Evolutionary conservation across 2,329 filamentous ascomycete species (phyloP), one percentile per base, ranked within the genome.

Genomic region (Zasmidium angulare): DNA sequence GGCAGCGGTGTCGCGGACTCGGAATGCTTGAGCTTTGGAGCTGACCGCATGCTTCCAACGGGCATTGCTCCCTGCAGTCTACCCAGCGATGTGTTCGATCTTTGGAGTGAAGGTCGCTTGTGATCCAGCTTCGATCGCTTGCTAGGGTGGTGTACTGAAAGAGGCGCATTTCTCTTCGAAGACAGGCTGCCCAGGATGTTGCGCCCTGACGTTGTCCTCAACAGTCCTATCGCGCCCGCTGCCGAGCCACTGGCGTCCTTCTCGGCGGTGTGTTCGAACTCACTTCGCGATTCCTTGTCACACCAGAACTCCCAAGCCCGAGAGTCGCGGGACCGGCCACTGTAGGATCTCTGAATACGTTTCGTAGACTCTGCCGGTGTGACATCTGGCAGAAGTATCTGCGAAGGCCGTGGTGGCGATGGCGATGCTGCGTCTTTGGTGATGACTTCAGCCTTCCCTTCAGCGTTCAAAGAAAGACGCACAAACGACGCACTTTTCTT

Each of bases 251-350:
- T 90, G 7, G 85, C 85, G 71, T 96, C 91, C 66, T 90, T 87
- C 75, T 93, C 89, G 10, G 90, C 89, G 66, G 91, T 89, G n/a
- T 85, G 84, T 21, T 88, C 92, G 56, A 96, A 78, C 65, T 91
- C 89, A 69, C 91, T 90, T 47, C 89, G 87, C 53, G 84, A 81
- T 65, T 95, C 90, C 7, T 88, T 87, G 71, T 96, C 91, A 69
- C 91, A 93, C 77, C 90, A 93, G 58, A 91, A 91, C 70, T 96
- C 91, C 93, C 93, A 97, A 6, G 89, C 90, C 53, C 92, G 87
- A 19, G 92, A 90, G 73, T 97, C 90, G 56, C 91, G 87, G 58
- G 93, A 96, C 58, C 93, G 74, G 17, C 73, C 85, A 56, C 86
- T 62, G 87, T 86, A 46, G 91, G 80, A 31, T 80, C 82, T 80